phyloP scores from a whole-genome alignment of 1,284 basidiomycete species.

The Microstroma glucosiphilum region DNA sequence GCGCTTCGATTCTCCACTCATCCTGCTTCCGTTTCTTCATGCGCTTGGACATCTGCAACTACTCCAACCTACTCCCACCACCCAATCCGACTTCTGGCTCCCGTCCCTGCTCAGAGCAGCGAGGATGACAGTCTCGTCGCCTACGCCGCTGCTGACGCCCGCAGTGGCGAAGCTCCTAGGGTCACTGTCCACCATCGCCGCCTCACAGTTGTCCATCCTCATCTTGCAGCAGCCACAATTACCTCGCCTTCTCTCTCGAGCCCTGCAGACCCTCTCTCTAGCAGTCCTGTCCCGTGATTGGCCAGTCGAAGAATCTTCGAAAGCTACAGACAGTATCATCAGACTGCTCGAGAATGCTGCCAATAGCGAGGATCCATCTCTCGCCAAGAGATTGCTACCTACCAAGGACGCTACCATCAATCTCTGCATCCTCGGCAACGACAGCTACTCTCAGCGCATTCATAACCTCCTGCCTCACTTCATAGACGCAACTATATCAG shows the following conservation, averaged over 20 bases:
- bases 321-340: background rate
- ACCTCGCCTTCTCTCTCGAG: background rate
- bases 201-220: background rate
- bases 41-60: too few relatives aligned
- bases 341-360: background rate
- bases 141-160: background rate
- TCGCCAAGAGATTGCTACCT: background rate
- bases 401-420: too few relatives aligned
- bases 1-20: too few relatives aligned
- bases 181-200: background rate
- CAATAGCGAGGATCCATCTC: conserved; percentile 1
- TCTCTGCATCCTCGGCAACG: too few relatives aligned
- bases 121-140: too few relatives aligned
- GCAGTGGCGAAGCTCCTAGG: background rate
- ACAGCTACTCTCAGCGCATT: too few relatives aligned
- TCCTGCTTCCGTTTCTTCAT: too few relatives aligned
- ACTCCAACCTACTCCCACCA: too few relatives aligned
- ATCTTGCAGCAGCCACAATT: background rate
- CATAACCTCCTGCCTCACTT: too few relatives aligned
- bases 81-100: too few relatives aligned
- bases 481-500: too few relatives aligned
- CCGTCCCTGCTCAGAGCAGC: too few relatives aligned
- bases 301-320: background rate
- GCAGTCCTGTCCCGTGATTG: background rate
- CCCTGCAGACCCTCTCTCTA: background rate